phyloP scores from a whole-genome alignment of 345 rosid genomes.

The Lumnitzera racemosa region DNA sequence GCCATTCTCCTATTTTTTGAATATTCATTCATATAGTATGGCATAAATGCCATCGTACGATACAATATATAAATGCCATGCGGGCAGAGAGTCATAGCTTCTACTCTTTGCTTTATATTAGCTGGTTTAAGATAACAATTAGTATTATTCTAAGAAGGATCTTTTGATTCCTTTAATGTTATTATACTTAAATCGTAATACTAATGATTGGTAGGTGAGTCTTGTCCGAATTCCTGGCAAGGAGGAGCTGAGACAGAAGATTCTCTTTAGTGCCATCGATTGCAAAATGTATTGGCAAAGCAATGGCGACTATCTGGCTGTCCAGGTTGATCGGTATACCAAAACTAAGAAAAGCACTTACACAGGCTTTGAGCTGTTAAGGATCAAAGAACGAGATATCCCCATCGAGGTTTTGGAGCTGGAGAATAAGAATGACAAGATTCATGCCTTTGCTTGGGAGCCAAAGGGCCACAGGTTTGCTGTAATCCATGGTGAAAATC shows the following conservation, averaged over 20 bases:
- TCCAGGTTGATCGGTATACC: conserved; percentile 86
- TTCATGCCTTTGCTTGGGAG: conserved; percentile 96
- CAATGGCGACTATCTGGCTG: conserved; percentile 93
- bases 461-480: conserved; percentile 98
- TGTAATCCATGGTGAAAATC: conserved; percentile 88
- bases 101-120: no score
- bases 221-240: conserved; percentile 88
- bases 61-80: no score
- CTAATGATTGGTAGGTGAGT: conserved; percentile 43
- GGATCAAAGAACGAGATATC: conserved; percentile 89
- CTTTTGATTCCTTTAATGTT: conserved; percentile 1
- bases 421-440: conserved; percentile 93
- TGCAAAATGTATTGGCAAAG: conserved; percentile 99
- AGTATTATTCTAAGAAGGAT: no score
- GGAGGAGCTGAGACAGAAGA: conserved; percentile 87
- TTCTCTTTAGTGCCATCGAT: conserved; percentile 91
- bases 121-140: no score
- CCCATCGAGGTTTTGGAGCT: conserved; percentile 98
- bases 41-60: no score
- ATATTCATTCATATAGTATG: no score
- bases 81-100: no score
- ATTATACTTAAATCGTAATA: neutral
- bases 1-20: neutral
- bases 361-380: conserved; percentile 94
- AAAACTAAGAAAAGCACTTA: conserved; percentile 94